Evolutionary conservation across 2,329 filamentous ascomycete genomes (phyloP), one percentile per base, ranked within the genome.

Genomic region (Cadophora malorum): DNA sequence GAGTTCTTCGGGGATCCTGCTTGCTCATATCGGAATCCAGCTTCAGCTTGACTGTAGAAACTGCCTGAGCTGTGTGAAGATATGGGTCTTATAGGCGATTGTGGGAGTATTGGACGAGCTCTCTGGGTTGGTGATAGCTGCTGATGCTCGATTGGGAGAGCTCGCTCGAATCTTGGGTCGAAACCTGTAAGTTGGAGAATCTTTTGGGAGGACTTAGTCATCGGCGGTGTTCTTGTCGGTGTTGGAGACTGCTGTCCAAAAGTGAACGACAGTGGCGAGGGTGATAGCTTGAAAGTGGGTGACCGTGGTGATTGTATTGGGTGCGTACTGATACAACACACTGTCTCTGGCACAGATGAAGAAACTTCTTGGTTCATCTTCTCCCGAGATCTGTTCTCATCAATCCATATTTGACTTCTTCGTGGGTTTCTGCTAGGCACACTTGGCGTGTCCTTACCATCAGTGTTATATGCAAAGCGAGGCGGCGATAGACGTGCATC

Each of bases 181-280:
- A 65, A 70, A 3, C 71, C 71, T 1, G 72, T 74, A 23, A 73
- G 61, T 50, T 74, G 71, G 50, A 69, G 64, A 9, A 73, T 71
- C 47, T 74, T 74, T 10, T 68, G 62, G 14, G 69, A 67, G 9
- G 69, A 72, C 35, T 66, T 70, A 2, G 69, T 69, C 55, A 70
- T 65, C 6, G 65, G 67, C 19, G 66, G 35, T 28, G 49, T 38
- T 58, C 12, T 16, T 45, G 10, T 45, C 2, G 8, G 41, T 50
- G 2, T 56, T 59, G 62, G 28, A 23, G 35, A 5, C 14, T 59
- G 52, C 28, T 60, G 33, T 9, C 19, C 33, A n/a, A 55, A 41
- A 10, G 31, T 9, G 19, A 9, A n/a, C 8, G 61, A 55, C 8
- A 14, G 28, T 33, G 61, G 33, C n/a, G 61, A 28, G 28, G n/a